Evolutionary conservation across 2,329 filamentous ascomycete species (phyloP), one percentile per base, ranked within the genome.

Genomic region (Camptophora hylomeconis): DNA sequence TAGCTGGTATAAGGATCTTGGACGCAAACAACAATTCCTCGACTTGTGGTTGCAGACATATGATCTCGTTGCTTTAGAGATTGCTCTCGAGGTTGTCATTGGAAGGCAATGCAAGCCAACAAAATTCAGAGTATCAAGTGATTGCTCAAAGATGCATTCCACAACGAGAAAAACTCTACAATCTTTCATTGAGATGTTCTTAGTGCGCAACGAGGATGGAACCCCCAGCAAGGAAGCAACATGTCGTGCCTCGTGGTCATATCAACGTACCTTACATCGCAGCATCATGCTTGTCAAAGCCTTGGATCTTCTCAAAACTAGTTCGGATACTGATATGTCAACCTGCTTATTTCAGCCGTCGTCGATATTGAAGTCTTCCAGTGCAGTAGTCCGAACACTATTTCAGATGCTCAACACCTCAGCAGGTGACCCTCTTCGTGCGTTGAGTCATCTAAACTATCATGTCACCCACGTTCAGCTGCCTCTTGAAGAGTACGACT

Each of bases 281-380:
- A 70, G 68, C 40, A 52, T 75, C 23, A 67, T 75, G 65, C 58
- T 76, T 2, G 54, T 75, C 26, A 55, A 65, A 31, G 54, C 77
- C 10, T 56, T 78, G 8, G 72, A 78, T 40, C 61, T 63, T 34
- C 61, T 57, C 7, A 70, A 66, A 42, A 61, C 8, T 43, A 45
- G 46, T 21, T 39, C 33, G 23, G 34, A 50, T 30, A 46, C 47
- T 15, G 7, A 37, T 11, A 17, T 34, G 14, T 18, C 11, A 12
- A 39, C 53, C 14, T 61, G 59, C 35, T 54, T 75, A 2, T 75
- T 75, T 45, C 58, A 61, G 21, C 35, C 52, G 1, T 54, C 54
- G 2, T 72, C 72, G 0, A 40, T 49, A 2, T 52, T 65, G 44
- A 77, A 75, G 49, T 66, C 67, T 1, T 75, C 72, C 5, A 46